Conservation (phyloP, 495 filamentous ascomycete species). For the Penicillium canescens region DNA sequence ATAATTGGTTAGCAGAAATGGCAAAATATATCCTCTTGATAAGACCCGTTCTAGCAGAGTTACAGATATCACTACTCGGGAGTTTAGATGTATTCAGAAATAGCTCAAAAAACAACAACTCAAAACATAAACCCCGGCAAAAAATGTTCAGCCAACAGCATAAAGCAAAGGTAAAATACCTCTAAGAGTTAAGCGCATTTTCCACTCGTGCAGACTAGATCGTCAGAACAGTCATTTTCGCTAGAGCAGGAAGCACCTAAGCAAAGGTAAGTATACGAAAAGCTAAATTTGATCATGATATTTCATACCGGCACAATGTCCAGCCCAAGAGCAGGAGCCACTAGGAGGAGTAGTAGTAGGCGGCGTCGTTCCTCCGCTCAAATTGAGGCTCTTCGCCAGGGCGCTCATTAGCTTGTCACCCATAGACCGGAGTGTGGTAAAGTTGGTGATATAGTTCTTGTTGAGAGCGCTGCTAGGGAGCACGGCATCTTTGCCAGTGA, state of each 20-base stretch:
- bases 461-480: constrained; percentile 31
- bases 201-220: constrained; percentile 16
- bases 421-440: constrained; percentile 32
- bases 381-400: constrained; percentile 37
- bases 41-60: too few relatives aligned
- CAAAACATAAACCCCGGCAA: too few relatives aligned
- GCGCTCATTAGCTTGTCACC: constrained; percentile 28
- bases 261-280: background rate
- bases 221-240: constrained; percentile 19
- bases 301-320: constrained; percentile 23
- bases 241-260: constrained; percentile 21
- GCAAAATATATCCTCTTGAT: too few relatives aligned
- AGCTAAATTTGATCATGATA: background rate
- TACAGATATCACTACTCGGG: too few relatives aligned
- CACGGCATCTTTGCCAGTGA: constrained; percentile 31
- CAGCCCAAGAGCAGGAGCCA: constrained; percentile 15
- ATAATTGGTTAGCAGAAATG: too few relatives aligned
- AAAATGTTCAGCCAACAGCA: too few relatives aligned
- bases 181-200: constrained; percentile 15
- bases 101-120: too few relatives aligned
- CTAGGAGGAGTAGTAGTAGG: background rate
- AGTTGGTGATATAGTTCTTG: constrained; percentile 39
- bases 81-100: too few relatives aligned
- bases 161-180: too few relatives aligned
- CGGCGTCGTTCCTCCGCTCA: constrained; percentile 11